These are phyloP conservation scores for Naumovozyma dairenensis DNA, from an alignment of 805 yeast genomes.

Conservation along the genomic window DNA sequence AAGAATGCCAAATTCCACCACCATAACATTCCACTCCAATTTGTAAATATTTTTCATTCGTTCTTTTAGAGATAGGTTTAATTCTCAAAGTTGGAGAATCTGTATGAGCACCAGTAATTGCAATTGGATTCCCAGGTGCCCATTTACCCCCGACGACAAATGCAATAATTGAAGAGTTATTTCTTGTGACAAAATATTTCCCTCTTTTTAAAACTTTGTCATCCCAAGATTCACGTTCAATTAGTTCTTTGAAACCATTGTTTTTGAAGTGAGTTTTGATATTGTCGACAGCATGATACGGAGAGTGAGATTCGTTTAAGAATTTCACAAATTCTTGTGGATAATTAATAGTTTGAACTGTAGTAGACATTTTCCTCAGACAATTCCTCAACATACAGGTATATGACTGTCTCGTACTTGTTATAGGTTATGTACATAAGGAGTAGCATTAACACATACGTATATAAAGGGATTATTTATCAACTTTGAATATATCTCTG, in stretches of 20 bases:
- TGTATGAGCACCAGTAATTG: slow-evolving; percentile 93
- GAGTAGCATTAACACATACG: no score
- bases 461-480: no score
- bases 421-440: no score
- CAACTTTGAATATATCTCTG: no score
- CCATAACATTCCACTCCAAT: slow-evolving; percentile 93
- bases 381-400: slow-evolving; percentile 24
- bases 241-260: slow-evolving; percentile 65
- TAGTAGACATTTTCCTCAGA: slow-evolving; percentile 17
- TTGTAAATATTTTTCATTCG: slow-evolving; percentile 68
- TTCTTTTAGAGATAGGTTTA: slow-evolving; percentile 72
- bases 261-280: slow-evolving; percentile 43
- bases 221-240: slow-evolving; percentile 66
- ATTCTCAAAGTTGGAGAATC: slow-evolving; percentile 86
- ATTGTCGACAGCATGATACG: slow-evolving; percentile 80
- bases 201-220: slow-evolving; percentile 43
- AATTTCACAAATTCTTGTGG: slow-evolving; percentile 57
- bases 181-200: slow-evolving; percentile 80
- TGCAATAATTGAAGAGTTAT: slow-evolving; percentile 80
- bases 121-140: slow-evolving; percentile 68
- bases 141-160: slow-evolving; percentile 70
- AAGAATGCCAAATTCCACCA: slow-evolving; percentile 92
- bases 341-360: slow-evolving; percentile 9
- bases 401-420: no score
- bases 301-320: slow-evolving; percentile 82